These are phyloP conservation scores for Aphanomyces euteiches DNA, from an alignment of 352 stramenopile genomes.

Conservation along the genomic window DNA sequence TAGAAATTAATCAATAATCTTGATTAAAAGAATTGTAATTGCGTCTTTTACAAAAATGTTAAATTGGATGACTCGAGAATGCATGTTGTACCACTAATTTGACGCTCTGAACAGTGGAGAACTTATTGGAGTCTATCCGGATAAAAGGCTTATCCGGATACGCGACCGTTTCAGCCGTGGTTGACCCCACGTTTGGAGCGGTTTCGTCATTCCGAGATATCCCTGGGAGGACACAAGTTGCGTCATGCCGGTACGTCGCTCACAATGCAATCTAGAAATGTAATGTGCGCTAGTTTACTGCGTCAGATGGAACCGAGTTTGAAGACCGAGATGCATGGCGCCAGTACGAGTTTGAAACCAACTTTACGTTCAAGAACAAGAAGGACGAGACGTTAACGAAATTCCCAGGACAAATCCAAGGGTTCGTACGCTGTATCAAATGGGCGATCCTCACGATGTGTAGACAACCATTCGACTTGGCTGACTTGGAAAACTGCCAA, in stretches of 20 bases:
- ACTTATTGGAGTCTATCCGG: not conserved
- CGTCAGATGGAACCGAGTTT: slow-evolving; percentile 86
- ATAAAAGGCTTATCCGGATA: slow-evolving; percentile 16
- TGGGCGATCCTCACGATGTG: not conserved
- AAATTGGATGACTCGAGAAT: too few species aligned
- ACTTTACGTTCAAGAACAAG: slow-evolving; percentile 90
- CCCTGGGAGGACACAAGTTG: not conserved
- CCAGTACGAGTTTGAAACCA: slow-evolving; percentile 89
- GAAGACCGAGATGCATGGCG: slow-evolving; percentile 74
- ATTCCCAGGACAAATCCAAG: slow-evolving; percentile 69
- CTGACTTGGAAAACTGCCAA: slow-evolving; percentile 73
- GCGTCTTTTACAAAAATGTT: too few species aligned
- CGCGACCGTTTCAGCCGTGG: not conserved
- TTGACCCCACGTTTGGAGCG: slow-evolving; percentile 18
- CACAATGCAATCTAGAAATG: too few species aligned
- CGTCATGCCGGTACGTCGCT: slow-evolving; percentile 18
- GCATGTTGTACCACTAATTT: too few species aligned
- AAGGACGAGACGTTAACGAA: slow-evolving; percentile 74
- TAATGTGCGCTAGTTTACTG: slow-evolving; percentile 47
- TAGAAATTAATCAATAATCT: too few species aligned
- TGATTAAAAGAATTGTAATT: too few species aligned
- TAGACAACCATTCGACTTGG: slow-evolving; percentile 85
- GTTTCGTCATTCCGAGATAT: slow-evolving; percentile 1
- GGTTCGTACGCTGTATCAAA: slow-evolving; percentile 29
- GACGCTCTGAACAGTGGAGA: not conserved